These are phyloP conservation scores for Limnomonas spitsbergensis DNA, from an alignment of 139 green algal species.

Conservation along the genomic window DNA sequence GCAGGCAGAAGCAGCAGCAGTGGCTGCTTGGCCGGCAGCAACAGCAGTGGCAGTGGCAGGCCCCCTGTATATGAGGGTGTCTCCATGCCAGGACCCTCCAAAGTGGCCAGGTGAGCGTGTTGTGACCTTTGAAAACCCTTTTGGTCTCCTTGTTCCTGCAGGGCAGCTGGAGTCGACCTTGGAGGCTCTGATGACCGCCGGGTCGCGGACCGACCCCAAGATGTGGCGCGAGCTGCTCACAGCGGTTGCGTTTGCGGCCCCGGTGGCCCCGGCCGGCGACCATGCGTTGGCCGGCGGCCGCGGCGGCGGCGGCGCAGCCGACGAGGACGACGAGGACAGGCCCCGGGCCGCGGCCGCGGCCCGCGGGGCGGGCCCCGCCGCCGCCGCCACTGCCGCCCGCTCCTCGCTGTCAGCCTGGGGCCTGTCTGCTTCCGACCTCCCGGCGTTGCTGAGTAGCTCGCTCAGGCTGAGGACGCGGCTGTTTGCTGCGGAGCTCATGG, in stretches of 20 bases:
- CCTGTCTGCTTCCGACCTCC: neutral
- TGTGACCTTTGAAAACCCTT: no score
- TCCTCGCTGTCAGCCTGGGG: neutral
- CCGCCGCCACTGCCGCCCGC: conserved; percentile 16
- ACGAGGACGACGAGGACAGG: neutral
- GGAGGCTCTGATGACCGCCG: conserved; percentile 52
- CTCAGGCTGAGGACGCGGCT: conserved; percentile 75
- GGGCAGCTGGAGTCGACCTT: conserved; percentile 58
- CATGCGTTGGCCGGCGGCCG: neutral
- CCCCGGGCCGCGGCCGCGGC: conserved; percentile 15
- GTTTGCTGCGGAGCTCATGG: conserved; percentile 71
- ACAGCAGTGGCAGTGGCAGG: no score
- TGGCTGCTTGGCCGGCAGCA: no score
- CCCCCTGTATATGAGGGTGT: no score
- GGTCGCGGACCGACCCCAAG: conserved; percentile 36
- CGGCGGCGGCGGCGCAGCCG: neutral
- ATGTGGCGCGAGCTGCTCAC: conserved; percentile 64
- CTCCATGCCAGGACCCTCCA: no score
- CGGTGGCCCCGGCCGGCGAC: neutral
- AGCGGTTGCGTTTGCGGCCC: conserved; percentile 52
- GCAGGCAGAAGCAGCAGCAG: no score
- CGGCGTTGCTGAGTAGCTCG: conserved; percentile 4
- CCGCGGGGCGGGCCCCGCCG: conserved; percentile 9
- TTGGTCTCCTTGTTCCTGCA: no score
- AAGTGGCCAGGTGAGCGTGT: no score